These are phyloP conservation scores for Goniomonas avonlea DNA, from an alignment of 78 protist species.

Conservation along the genomic window DNA sequence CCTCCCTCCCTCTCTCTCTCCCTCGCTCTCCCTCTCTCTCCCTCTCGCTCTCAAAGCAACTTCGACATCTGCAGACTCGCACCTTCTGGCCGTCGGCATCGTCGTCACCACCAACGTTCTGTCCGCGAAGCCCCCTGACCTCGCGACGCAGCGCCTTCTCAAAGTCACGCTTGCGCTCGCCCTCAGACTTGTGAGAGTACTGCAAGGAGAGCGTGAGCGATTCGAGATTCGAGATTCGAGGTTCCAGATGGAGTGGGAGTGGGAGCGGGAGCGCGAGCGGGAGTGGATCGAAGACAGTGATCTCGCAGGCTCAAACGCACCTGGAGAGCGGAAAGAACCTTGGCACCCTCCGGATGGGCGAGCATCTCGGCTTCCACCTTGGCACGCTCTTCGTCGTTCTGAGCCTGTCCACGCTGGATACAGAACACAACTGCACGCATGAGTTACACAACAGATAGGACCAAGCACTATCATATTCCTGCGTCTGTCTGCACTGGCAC, in stretches of 20 bases:
- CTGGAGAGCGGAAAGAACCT: conserved; percentile 35
- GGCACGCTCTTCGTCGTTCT: conserved; percentile 54
- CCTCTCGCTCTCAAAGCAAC: too few species aligned
- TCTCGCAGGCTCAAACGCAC: too few species aligned
- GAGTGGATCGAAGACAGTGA: too few species aligned
- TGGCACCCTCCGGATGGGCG: conserved; percentile 26
- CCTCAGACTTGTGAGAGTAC: conserved; percentile 1
- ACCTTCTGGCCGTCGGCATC: neutral
- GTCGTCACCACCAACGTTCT: neutral
- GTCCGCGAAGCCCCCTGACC: neutral
- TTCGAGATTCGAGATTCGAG: too few species aligned
- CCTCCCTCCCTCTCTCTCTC: too few species aligned
- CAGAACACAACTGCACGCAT: conserved; percentile 47
- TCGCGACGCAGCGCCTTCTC: neutral
- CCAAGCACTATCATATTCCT: too few species aligned
- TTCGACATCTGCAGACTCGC: too few species aligned
- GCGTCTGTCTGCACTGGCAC: too few species aligned
- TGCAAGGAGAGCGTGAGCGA: neutral
- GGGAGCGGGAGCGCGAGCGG: conserved; percentile 1
- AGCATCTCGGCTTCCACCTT: conserved; percentile 62
- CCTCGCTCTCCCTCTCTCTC: too few species aligned
- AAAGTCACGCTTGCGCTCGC: neutral
- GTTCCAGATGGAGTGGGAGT: neutral
- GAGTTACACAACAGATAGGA: too few species aligned
- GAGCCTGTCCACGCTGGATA: conserved; percentile 58